These are phyloP conservation scores for Lagenaria siceraria DNA, from an alignment of 306 rosid species.

Conservation along the genomic window DNA sequence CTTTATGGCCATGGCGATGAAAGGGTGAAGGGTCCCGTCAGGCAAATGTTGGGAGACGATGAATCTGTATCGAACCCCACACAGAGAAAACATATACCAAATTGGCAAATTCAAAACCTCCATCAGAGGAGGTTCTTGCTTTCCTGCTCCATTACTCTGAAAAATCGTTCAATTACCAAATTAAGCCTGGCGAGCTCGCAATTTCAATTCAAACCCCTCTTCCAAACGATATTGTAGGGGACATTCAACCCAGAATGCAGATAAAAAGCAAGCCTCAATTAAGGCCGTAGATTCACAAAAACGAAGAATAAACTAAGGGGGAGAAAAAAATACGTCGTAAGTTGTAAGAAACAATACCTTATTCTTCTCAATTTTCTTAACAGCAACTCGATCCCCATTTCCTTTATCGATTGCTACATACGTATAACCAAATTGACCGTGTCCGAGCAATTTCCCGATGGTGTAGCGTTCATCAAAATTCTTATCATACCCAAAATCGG, in stretches of 20 bases:
- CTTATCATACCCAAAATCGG: conserved; percentile 86
- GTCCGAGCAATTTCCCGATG: conserved; percentile 86
- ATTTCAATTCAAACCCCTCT: not conserved
- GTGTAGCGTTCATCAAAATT: conserved; percentile 48
- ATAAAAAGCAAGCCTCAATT: not conserved
- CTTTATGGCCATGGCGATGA: not conserved
- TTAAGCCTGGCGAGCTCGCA: not conserved
- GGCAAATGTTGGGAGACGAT: not conserved
- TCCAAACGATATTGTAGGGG: not conserved
- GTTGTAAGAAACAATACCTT: conserved; percentile 44
- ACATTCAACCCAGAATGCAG: not conserved
- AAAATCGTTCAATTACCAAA: not conserved
- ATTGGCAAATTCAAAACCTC: conserved; percentile 3
- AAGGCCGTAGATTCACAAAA: not conserved
- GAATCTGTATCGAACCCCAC: not conserved
- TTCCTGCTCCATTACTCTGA: conserved; percentile 4
- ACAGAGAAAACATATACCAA: conserved; percentile 3
- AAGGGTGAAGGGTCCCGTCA: not conserved
- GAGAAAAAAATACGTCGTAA: not conserved
- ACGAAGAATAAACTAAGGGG: not conserved
- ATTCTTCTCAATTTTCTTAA: conserved; percentile 74
- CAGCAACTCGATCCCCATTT: conserved; percentile 93
- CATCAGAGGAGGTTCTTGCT: not conserved
- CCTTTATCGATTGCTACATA: conserved; percentile 66
- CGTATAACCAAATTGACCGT: conserved; percentile 95